Conservation (phyloP, 2,329 filamentous ascomycete species). For the Amauroascus verrucosus region DNA sequence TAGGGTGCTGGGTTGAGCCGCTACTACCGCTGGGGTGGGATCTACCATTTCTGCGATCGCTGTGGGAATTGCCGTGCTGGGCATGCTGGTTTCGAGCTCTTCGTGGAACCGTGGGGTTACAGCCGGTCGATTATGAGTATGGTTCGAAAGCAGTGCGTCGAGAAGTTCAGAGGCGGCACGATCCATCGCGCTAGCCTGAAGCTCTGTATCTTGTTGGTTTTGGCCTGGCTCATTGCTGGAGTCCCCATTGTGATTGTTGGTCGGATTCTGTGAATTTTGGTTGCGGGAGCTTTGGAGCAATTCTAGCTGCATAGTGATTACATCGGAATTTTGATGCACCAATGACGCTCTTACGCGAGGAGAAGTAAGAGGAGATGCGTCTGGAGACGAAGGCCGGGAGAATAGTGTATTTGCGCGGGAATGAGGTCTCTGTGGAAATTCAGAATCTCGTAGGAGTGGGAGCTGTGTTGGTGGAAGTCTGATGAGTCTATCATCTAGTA, state of each 20-base stretch:
- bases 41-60: not conserved
- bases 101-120: constrained; percentile 3
- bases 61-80: not conserved
- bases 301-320: constrained; percentile 38
- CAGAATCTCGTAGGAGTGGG: not conserved
- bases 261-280: constrained; percentile 17
- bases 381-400: constrained; percentile 32
- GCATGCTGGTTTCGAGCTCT: constrained; percentile 2
- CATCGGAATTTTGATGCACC: constrained; percentile 35
- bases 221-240: constrained; percentile 13
- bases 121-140: not conserved
- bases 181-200: constrained; percentile 24
- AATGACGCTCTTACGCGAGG: constrained; percentile 35
- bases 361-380: constrained; percentile 33
- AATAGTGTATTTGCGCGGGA: constrained; percentile 34
- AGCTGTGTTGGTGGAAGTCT: not conserved
- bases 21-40: not conserved
- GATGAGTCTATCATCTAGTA: not conserved
- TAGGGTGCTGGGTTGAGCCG: not conserved
- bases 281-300: constrained; percentile 25
- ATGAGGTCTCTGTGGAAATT: constrained; percentile 17
- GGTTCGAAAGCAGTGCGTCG: constrained; percentile 27
- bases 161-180: constrained; percentile 24
- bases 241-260: constrained; percentile 15
- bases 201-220: constrained; percentile 10